phyloP scores from a whole-genome alignment of 805 yeast species.

The Candida pseudofarinosa region DNA sequence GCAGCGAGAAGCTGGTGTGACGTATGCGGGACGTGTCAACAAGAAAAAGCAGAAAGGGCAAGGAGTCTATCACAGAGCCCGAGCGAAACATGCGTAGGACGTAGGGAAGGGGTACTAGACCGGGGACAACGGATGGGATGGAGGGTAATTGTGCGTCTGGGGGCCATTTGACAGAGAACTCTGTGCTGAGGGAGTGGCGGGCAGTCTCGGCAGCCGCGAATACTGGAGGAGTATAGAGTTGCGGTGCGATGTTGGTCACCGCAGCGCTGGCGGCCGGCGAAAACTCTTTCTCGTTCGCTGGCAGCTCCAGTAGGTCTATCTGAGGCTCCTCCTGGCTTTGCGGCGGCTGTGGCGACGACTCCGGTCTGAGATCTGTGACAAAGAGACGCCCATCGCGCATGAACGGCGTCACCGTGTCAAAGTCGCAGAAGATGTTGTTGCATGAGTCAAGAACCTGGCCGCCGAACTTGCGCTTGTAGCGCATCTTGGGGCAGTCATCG shows the following conservation, averaged over 20 bases:
- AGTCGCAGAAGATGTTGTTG: constrained; percentile 40
- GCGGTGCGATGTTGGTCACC: constrained; percentile 16
- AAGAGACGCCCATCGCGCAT: constrained; percentile 30
- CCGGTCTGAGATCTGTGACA: constrained; percentile 6
- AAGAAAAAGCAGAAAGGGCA: constrained; percentile 11
- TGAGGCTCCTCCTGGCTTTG: constrained; percentile 7
- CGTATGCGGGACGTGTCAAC: constrained; percentile 15
- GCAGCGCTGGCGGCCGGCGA: neutral
- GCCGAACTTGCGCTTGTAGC: constrained; percentile 73
- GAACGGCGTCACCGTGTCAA: constrained; percentile 24
- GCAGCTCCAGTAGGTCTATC: constrained; percentile 3
- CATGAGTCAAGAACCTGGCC: constrained; percentile 64
- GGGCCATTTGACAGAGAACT: neutral
- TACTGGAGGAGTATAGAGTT: constrained; percentile 12
- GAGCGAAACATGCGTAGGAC: constrained; percentile 30
- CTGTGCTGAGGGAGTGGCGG: neutral
- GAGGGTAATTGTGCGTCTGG: neutral
- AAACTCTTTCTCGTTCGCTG: neutral
- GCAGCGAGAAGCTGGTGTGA: constrained; percentile 18
- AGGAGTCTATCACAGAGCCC: constrained; percentile 17
- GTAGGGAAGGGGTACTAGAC: constrained; percentile 47
- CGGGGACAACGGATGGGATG: constrained; percentile 47
- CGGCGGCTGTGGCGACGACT: constrained; percentile 12
- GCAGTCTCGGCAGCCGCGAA: neutral
- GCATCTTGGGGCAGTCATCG: constrained; percentile 78